Base-by-base conservation (phyloP, 2,329 filamentous ascomycete species). In the Colletotrichum tanaceti region DNA sequence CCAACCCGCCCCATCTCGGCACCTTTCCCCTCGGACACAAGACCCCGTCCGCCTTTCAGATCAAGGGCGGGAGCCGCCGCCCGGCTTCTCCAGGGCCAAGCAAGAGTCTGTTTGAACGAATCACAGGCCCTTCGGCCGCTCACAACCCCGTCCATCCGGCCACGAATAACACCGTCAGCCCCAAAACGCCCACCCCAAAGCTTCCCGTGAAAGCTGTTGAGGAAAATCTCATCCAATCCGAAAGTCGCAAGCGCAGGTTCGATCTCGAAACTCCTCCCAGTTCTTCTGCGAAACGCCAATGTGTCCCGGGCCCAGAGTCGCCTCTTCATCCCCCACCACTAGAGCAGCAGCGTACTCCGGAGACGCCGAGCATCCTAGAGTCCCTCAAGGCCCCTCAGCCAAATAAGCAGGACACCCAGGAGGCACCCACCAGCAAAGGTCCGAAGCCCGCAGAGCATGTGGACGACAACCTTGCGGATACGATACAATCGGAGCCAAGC, bases 191-290 rank as follows among this genome's bases (percentile, higher is more conserved):
- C 22, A 62, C 58, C 14, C 18, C 11, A 3, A 20, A 7, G 13
- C 11, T 28, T 41, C 20, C 35, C 20, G 52, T 41, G 13, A 39
- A 20, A 22, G 35, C 18, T 6, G 24, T 41, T 13, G 58, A 66
- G 24, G 49, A n/a, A n/a, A n/a, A 66, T 18, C 58, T 62, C 22
- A 55, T 62, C 22, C 32, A 63, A 16, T 43, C 22, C 16, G 28
- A 50, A 20, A 44, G 44, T 11, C 64, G 54, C 35, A 67, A 67
- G 52, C 58, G 64, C 24, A 67, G 43, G 44, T 13, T 14, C 9
- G 20, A 43, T 11, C 18, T 32, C 4, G 50, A 43, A 3, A 32
- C 28, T 32, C 14, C 41, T 4, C 16, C 24, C 13, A 35, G 3
- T 6, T 44, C 49, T 6, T 44, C 49, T 14, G 18, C 43, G 10